Evolutionary conservation across 1,284 basidiomycete species (phyloP), one percentile per base, ranked within the genome.

Genomic region (Xanthoconium separans): DNA sequence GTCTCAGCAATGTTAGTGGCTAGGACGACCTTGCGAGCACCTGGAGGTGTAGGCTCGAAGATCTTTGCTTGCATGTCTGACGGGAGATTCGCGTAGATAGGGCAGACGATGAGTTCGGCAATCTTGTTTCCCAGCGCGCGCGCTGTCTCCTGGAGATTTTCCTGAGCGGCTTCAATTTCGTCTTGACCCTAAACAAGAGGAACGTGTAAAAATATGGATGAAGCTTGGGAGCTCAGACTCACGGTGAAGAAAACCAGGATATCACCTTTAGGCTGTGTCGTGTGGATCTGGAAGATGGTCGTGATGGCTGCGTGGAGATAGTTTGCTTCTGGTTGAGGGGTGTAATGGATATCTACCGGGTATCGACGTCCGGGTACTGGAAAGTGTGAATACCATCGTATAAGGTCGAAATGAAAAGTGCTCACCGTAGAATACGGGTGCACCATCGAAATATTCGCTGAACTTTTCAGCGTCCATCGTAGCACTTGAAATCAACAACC

Each of bases 1-100:
- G 95, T 98, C 73, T 98, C 95, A 27, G 97, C 97, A 61, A 99
- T 99, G 70, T 99, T 99, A 30, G 97, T 99, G 1, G 97, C 97
- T 37, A 99, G 78, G 16, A 99, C 96, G 47, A 98, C 94, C 73
- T 99, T 99, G 52, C 97, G 80, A 16, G 97, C 93, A 11, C 95
- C 95, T 54, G 93, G 90, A 0, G 97, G 96, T 8, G 97, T 99
- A 2, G 96, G 95, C 72, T 99, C 97, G 71, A 99, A 99, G 59
- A 99, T 99, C 75, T 98, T 98, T 34, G 95, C 91, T 71, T 99
- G 97, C 95, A 98, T 95, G 58, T 99, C 97, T 61, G 91, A 95
- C 1, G 97, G 97, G 33, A 99, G 75, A 69, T 98, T 98, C 58
- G 97, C 95, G 68, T 99, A 99, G 61, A 99, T 98, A 0, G 97